These are phyloP conservation scores for Miscanthus lutarioriparius DNA, from an alignment of 176 grass and related monocot species.

Conservation along the genomic window DNA sequence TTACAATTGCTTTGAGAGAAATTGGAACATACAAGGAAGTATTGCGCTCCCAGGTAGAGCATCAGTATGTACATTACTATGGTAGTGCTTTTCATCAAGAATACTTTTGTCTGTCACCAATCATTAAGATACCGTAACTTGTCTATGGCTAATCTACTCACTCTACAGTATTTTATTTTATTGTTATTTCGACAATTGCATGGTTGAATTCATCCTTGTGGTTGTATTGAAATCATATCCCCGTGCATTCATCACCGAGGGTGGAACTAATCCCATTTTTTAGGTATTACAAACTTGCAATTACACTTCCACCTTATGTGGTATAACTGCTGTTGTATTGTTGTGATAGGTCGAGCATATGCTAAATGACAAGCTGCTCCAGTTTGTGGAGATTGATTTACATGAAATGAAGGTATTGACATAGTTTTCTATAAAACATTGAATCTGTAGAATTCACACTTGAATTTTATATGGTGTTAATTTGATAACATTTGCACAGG, in stretches of 20 bases:
- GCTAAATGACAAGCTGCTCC: constrained; percentile 94
- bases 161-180: not conserved
- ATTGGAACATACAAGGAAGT: constrained; percentile 99
- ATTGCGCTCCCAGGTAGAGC: constrained; percentile 84
- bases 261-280: not conserved
- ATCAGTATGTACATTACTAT: constrained; percentile 17
- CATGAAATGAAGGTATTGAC: constrained; percentile 82
- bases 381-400: constrained; percentile 96
- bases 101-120: not conserved
- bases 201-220: not conserved
- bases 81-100: not conserved
- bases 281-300: not conserved
- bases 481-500: constrained; percentile 52
- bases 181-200: not conserved
- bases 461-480: constrained; percentile 28
- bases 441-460: constrained; percentile 19
- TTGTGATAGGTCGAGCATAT: constrained; percentile 84
- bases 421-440: constrained; percentile 16
- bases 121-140: not conserved
- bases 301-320: constrained; percentile 13
- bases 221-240: not conserved
- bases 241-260: not conserved
- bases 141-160: not conserved
- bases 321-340: constrained; percentile 32
- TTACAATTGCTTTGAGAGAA: constrained; percentile 99